Base-by-base conservation (phyloP, 2,329 filamentous ascomycete genomes). In the Sordariomycetes sp. region DNA sequence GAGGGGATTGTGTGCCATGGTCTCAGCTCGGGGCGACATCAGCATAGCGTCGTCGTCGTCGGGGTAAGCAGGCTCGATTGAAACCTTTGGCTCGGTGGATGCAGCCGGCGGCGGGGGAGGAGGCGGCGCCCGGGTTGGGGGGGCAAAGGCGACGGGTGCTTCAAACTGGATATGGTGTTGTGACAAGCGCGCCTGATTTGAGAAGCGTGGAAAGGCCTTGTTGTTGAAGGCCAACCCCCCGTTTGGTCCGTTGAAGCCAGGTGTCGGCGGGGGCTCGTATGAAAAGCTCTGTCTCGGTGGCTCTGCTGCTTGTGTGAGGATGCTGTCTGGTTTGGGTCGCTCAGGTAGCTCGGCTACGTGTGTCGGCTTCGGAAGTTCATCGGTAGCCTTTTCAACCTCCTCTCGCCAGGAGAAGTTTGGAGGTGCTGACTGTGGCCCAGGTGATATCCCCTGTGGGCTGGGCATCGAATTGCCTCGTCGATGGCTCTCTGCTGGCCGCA, bases 21-120 rank as follows among this genome's bases (percentile, higher is more conserved):
- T 75, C 46, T 82, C 79, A 2, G 68, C 77, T 28, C 82, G 72
- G 0, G 84, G 83, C 3, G 82, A 86, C n/a, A n/a, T n/a, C 66
- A 86, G 70, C 8, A 84, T 57, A 10, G 75, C 64, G 30, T 76
- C 70, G 9, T 71, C 65, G 11, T 64, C 60, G 2, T 61, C 42
- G 36, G 46, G 56, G 14, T 47, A 51, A 38, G 39, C 57, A 37
- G 43, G 42, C 35, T 57, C 55, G 4, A 50, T 42, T 8, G 46
- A 41, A 15, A 33, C 35, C 19, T 42, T 38, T 12, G 50, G 42
- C 11, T 39, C 31, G 10, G 39, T 32, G 32, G 35, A 21, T 30
- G 39, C 18, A 33, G 37, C 23, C 43, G 39, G 30, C 38, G 46
- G 34, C 11, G 34, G 34, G 6, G 34, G 29, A n/a, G n/a, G n/a